phyloP scores from a whole-genome alignment of 345 rosid species.

The Conringia planisiliqua region DNA sequence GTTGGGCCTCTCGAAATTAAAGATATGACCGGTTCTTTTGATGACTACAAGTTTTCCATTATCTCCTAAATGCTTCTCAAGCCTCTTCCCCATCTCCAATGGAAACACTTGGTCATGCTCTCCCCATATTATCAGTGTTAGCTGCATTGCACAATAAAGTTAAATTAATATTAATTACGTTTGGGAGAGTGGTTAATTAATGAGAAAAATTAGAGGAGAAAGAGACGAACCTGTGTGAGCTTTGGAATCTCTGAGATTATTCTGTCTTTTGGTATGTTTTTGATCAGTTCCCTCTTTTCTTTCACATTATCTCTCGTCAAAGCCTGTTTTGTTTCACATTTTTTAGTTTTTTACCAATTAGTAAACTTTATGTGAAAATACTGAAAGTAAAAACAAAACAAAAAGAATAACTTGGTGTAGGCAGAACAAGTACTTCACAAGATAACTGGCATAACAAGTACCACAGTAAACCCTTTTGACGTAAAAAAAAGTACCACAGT shows the following conservation, averaged over 20 bases:
- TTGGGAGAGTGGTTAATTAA: not conserved
- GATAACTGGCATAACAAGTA: not conserved
- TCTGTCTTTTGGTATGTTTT: conserved; percentile 53
- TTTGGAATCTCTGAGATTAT: conserved; percentile 47
- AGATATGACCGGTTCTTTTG: conserved; percentile 63
- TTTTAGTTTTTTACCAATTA: not conserved
- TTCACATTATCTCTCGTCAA: conserved; percentile 45
- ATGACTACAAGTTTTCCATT: conserved; percentile 51
- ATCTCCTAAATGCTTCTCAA: conserved; percentile 70
- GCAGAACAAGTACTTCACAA: not conserved
- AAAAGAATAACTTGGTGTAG: not conserved
- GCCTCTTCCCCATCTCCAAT: conserved; percentile 57
- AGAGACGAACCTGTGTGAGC: conserved; percentile 46
- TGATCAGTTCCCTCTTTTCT: conserved; percentile 54
- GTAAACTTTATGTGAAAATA: not conserved
- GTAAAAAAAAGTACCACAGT: too few species aligned
- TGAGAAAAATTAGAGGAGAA: not conserved
- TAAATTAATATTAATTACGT: not conserved
- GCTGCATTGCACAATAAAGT: conserved; percentile 35
- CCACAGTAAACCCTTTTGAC: not conserved
- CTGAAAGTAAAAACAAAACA: not conserved
- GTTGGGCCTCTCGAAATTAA: conserved; percentile 54
- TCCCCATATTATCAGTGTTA: conserved; percentile 76
- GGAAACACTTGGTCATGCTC: conserved; percentile 70
- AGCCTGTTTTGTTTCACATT: conserved; percentile 33